Evolutionary conservation across 257 asterid genomes (phyloP), one percentile per base, ranked within the genome.

Genomic region (Solanum sitiens): DNA sequence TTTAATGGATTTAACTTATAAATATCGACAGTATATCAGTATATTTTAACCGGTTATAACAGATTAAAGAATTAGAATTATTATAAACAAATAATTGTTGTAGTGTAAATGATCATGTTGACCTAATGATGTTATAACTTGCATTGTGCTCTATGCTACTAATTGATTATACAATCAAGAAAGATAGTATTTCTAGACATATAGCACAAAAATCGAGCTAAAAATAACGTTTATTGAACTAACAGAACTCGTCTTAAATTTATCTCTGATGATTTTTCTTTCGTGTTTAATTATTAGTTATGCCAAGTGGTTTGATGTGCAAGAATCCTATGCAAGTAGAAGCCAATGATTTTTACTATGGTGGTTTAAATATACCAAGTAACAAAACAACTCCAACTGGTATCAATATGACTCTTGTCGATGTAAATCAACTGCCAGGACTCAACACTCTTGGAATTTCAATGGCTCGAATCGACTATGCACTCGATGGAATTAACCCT

Each of bases 371-470:
- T 45, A 4, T 85, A n/a, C 83, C 92, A 11, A 87, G 89, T 4
- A 89, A 92, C 65, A 92, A 90, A 2, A 45, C 88, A 5, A 92
- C 89, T 37, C 91, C 83, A 6, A 67, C 21, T 16, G 91, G 93
- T 25, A 50, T 87, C 0, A 33, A 8, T 30, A 4, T 86, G 2
- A 45, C 82, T 15, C 61, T 86, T 4, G 70, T 88, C 1, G 77
- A 45, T 25, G 70, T 33, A 33, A 30, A 56, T 56, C 82, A 79
- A 53, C 14, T 90, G 8, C 87, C 90, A 2, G 90, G 89, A 12
- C 88, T 90, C 13, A 86, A 90, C 85, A 86, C 83, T 39, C 89
- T 86, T 3, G 90, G 89, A 42, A 73, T 88, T 25, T 74, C 88
- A 6, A 39, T 86, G 88, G 87, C 89, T 68, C 90, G 89, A 4